Conservation (phyloP, 208 protist species). For the Crithidia sp. region DNA sequence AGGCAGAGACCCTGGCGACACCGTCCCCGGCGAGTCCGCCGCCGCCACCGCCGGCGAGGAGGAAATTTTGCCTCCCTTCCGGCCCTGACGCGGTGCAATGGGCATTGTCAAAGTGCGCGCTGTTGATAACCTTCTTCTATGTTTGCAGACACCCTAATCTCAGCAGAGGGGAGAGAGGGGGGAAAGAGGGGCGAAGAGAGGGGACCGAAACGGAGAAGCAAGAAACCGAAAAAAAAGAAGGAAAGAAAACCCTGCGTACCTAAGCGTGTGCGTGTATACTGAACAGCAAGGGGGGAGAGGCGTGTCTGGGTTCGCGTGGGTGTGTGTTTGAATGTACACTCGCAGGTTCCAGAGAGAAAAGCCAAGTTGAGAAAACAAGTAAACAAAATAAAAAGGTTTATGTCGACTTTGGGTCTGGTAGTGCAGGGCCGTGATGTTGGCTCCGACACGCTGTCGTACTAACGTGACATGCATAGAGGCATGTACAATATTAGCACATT, state of each 20-base stretch:
- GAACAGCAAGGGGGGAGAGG: background rate
- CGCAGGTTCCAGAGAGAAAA: no score
- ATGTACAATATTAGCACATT: no score
- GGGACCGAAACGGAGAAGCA: background rate
- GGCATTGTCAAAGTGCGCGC: slow-evolving; percentile 44
- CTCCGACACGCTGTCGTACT: background rate
- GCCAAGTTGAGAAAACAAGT: no score
- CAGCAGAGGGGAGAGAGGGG: no score
- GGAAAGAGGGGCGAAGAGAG: no score
- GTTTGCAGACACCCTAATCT: no score
- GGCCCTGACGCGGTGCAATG: slow-evolving; percentile 74
- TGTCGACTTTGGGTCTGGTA: background rate
- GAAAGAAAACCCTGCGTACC: slow-evolving; percentile 7
- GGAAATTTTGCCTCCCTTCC: slow-evolving; percentile 88
- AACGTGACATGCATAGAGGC: no score
- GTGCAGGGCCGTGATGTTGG: slow-evolving; percentile 7
- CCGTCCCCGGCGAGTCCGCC: slow-evolving; percentile 42
- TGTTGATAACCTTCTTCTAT: no score
- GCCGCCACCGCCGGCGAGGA: slow-evolving; percentile 56
- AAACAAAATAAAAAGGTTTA: slow-evolving; percentile 13
- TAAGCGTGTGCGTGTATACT: background rate
- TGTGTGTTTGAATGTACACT: background rate
- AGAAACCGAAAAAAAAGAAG: slow-evolving; percentile 8
- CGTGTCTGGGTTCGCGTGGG: background rate
- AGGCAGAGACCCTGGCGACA: slow-evolving; percentile 66